Evolutionary conservation across 345 rosid species (phyloP), one percentile per base, ranked within the genome.

Genomic region (Lumnitzera littorea): DNA sequence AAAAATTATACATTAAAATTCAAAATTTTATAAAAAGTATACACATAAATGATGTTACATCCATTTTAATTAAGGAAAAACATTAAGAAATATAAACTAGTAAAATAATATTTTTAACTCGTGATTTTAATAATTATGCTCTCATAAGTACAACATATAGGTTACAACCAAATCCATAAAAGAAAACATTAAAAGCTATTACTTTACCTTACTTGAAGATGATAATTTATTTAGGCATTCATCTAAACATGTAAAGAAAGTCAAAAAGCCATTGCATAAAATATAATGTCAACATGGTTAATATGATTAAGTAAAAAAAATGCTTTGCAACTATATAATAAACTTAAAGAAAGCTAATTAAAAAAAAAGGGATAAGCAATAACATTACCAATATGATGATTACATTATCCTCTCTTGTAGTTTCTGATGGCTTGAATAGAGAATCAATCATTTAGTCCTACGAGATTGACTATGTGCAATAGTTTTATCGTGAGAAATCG

Each of bases 361-460:
- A 20, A 20, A 20, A 20, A 20, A 20, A n/a, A n/a, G 13, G 0
- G 41, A 24, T n/a, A 17, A 20, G 13, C 15, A 15, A 25, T 20
- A 57, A 31, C 1, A 57, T 3, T 48, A 48, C 51, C 23, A 31
- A 79, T 78, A 74, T 80, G 2, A 70, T 72, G n/a, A 74, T 74
- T 20, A 78, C 85, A 17, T 72, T 68, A 67, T 77, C 85, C 50
- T 64, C 66, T 5, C 46, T 65, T 20, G 65, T 78, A 24, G 82
- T 65, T 20, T 20, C 20, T 17, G 67, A 73, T 48, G 25, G 62
- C 72, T 80, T 77, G 61, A 66, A 77, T 2, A 80, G 53, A 24
- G 77, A 72, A 50, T 74, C 85, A 2, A 80, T 72, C 85, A 80
- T 77, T 56, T 77, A 82, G 16, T 64, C 67, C 57, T 77, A 74